Percentiles rank a stretch among this genome's conserved stretches.
Evolutionary conservation across 1,284 basidiomycete genomes (phyloP).

Genomic region (Cronartium quercuum): DNA sequence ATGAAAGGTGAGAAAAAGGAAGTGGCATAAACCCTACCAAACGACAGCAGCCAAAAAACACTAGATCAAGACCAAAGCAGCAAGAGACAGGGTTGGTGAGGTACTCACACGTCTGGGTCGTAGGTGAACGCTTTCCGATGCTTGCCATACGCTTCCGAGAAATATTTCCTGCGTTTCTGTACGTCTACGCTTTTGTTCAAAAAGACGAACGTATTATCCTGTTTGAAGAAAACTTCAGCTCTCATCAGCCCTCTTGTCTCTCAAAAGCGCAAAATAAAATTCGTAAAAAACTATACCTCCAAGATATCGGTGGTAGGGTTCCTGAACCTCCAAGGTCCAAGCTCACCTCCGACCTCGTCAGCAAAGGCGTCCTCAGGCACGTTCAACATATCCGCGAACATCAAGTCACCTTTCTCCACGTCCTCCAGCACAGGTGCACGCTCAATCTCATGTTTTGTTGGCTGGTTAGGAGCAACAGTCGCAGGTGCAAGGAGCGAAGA

Average conservation of each 20-base stretch:
- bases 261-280: not conserved
- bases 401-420: slow-evolving; percentile 45
- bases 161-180: slow-evolving; percentile 50
- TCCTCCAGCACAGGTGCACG: slow-evolving; percentile 45
- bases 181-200: slow-evolving; percentile 48
- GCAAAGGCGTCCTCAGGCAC: slow-evolving; percentile 14
- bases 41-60: slow-evolving; percentile 42
- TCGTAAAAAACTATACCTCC: slow-evolving; percentile 43
- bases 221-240: not conserved
- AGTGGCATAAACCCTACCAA: slow-evolving; percentile 30
- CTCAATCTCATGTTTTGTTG: slow-evolving; percentile 44
- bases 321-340: slow-evolving; percentile 51
- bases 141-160: slow-evolving; percentile 44
- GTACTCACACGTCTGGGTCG: slow-evolving; percentile 47
- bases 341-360: slow-evolving; percentile 44
- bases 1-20: slow-evolving; percentile 44
- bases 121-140: slow-evolving; percentile 47
- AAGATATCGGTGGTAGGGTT: slow-evolving; percentile 50
- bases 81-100: slow-evolving; percentile 43
- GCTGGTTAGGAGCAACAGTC: slow-evolving; percentile 13
- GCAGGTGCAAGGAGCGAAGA: not conserved
- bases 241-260: not conserved
- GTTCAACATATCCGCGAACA: slow-evolving; percentile 45
- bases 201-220: slow-evolving; percentile 52
- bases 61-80: not conserved